These are phyloP conservation scores for Kurtzmaniella cleridarum DNA, from an alignment of 805 yeast genomes.

Conservation along the genomic window DNA sequence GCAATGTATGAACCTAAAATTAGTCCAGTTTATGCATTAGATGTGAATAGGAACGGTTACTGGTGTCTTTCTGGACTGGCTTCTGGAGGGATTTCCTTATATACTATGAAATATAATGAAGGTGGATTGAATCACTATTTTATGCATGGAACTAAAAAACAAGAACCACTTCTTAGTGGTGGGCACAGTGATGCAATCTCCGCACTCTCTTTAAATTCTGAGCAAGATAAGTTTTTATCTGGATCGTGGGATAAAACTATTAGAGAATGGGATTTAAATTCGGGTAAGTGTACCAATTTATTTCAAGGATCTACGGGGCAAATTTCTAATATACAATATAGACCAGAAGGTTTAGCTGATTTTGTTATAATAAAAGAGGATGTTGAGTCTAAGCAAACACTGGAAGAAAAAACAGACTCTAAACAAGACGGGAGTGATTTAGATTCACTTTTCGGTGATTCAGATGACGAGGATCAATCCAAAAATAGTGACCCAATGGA, in stretches of 20 bases:
- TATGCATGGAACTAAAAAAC: constrained; percentile 28
- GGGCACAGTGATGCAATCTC: constrained; percentile 78
- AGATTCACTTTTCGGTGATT: constrained; percentile 45
- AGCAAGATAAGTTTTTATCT: constrained; percentile 61
- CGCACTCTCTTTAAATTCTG: constrained; percentile 54
- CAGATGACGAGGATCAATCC: constrained; percentile 28
- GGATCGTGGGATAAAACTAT: constrained; percentile 90
- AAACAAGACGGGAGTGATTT: constrained; percentile 26
- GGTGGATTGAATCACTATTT: constrained; percentile 79
- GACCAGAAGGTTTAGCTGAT: constrained; percentile 54
- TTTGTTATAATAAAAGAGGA: constrained; percentile 25
- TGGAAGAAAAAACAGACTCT: constrained; percentile 6
- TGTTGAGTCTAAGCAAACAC: constrained; percentile 6
- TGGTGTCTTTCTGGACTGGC: constrained; percentile 82
- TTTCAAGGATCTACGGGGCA: constrained; percentile 69
- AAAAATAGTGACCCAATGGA: constrained; percentile 8
- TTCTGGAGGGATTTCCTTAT: constrained; percentile 82
- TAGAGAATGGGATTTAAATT: constrained; percentile 78
- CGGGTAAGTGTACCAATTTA: constrained; percentile 49
- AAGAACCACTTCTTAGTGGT: constrained; percentile 5
- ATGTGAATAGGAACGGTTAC: constrained; percentile 72
- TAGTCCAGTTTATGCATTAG: constrained; percentile 86
- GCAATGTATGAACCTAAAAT: constrained; percentile 51
- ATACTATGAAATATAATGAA: constrained; percentile 76
- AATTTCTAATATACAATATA: constrained; percentile 65